Base-by-base conservation (phyloP, 2,329 filamentous ascomycete genomes). In the Thelonectria discophora region DNA sequence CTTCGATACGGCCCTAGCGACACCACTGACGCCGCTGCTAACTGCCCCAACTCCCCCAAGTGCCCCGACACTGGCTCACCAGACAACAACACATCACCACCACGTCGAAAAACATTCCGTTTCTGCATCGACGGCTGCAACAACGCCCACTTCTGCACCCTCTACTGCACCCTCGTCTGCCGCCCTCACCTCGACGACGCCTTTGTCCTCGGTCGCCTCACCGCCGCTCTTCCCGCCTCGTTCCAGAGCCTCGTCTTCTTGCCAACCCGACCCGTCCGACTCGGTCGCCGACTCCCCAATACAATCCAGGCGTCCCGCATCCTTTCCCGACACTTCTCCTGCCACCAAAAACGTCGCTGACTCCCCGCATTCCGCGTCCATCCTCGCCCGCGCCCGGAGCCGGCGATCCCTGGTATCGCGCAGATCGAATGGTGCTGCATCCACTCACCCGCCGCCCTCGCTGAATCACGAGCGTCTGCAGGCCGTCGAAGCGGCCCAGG, bases 381-480 rank as follows among this genome's bases (percentile, higher is more conserved):
- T 67, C 53, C 68, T 73, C 48, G 66, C 76, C 48, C 75, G 71
- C 53, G 70, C 76, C 56, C 73, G 70, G 37, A 72, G 74, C 61
- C 76, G 77, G 66, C 80, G 79, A 68, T 76, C 77, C 39, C 75
- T 78, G 55, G 72, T 77, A 51, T 78, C 76, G 40, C 75, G 72
- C 63, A 74, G 73, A 67, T 77, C 78, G 60, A 72, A 74, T 72
- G 75, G 71, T 64, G 69, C 71, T 60, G 74, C 74, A 50, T 72
- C 72, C 57, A 69, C 72, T 61, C 72, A 71, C 42, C 73, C 73
- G 50, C 73, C 74, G 48, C 65, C 73, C 20, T 68, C 74, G 34
- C 64, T 76, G 58, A 77, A 69, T 58, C 69, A 74, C 27, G 74
- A 76, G 63, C 75, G 73, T 50, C 69, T 73, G 34, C 74, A 76